phyloP scores from a whole-genome alignment of 108 stramenopile species.

The Schizochytrium sp. region DNA sequence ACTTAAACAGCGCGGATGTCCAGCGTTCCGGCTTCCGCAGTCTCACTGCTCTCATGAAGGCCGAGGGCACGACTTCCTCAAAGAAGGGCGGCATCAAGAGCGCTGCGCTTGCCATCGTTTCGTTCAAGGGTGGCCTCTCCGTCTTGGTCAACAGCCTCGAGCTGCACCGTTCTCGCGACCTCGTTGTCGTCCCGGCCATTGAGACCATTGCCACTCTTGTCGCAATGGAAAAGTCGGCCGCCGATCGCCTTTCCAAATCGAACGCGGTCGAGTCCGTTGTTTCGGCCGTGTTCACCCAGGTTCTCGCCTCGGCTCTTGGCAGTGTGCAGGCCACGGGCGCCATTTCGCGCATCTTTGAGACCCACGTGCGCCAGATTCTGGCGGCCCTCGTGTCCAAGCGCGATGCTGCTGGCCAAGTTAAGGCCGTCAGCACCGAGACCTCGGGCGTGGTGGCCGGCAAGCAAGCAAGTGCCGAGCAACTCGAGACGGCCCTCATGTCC shows the following conservation, averaged over 20 bases:
- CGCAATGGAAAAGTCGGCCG: neutral
- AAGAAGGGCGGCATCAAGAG: constrained; percentile 4
- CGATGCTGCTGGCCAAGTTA: neutral
- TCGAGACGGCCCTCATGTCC: neutral
- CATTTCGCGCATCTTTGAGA: neutral
- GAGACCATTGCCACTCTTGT: neutral
- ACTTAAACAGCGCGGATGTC: neutral
- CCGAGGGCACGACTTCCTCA: neutral
- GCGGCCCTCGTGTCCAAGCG: neutral
- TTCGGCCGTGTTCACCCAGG: neutral
- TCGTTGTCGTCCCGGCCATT: neutral
- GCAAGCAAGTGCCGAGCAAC: neutral
- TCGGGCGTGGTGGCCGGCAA: neutral
- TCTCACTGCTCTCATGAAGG: neutral
- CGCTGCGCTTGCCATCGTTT: neutral
- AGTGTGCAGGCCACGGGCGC: neutral
- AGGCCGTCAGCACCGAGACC: neutral
- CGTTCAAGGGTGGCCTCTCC: neutral
- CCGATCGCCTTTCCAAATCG: neutral
- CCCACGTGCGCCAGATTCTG: neutral
- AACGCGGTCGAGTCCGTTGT: neutral
- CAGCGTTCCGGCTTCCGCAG: constrained; percentile 15
- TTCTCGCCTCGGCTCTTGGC: neutral
- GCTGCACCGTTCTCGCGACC: neutral
- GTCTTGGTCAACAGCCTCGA: neutral